Evolutionary conservation across 352 stramenopile species (phyloP), one percentile per base, ranked within the genome.

Genomic region (Phytopythium boreale): DNA sequence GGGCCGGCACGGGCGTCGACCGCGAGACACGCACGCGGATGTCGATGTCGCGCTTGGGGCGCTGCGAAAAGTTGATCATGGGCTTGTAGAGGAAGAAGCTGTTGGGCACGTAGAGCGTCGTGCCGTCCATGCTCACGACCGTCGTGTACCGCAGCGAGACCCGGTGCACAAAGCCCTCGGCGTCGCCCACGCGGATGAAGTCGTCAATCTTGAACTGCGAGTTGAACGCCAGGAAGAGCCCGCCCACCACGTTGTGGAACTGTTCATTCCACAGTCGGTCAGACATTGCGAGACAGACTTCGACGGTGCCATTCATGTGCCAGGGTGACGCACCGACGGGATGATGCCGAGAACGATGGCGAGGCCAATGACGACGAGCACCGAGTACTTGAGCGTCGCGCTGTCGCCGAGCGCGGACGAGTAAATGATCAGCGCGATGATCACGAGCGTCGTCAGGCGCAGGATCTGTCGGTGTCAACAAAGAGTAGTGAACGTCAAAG

Each of bases 41-140:
- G 59, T 94, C 80, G 31, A 96, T 82, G 51, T 93, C 81, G 34
- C 84, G 77, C 62, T 96, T 96, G 2, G 88, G 88, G 0, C 85
- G 84, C 61, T 95, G 84, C 50, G 86, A 89, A 61, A 86, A 96
- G 62, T 96, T 96, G 36, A 96, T 80, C 88, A 96, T 94, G 27
- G 85, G 88, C 55, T 93, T 93, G 80, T 93, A 96, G n/a, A 96
- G 68, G 59, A 96, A 96, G 64, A 93, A 95, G 62, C 86, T 95
- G 70, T 95, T 95, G 29, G 85, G 85, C 24, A 96, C 77, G 62
- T 87, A 95, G 20, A 93, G 70, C 47, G 87, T 90, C 36, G 88
- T 94, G 41, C 83, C 82, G 31, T 93, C 86, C 20, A 86, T 72
- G n/a, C 80, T 93, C 68, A 94, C 73, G 26, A 96, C 63, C 10